Conservation (phyloP, 441 rosid genomes). For the Cnidoscolus chayamansa region DNA sequence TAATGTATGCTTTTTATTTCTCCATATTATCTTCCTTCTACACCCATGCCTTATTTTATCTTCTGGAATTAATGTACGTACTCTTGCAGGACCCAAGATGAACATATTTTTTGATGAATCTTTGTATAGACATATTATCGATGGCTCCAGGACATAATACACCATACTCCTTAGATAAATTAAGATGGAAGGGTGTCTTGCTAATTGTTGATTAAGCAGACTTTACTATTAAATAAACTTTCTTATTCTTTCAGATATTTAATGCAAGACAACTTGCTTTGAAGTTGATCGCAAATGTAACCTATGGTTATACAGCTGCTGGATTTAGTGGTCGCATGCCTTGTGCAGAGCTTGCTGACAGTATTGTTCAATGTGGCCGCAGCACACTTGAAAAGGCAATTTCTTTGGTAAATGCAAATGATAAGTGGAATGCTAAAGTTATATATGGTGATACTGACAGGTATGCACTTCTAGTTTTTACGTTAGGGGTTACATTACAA, state of each 20-base stretch:
- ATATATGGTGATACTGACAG: conserved; percentile 98
- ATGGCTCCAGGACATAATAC: neutral
- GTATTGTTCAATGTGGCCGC: conserved; percentile 98
- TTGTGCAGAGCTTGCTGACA: conserved; percentile 98
- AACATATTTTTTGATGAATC: neutral
- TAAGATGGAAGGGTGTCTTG: conserved; percentile 11
- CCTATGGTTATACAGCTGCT: conserved; percentile 98
- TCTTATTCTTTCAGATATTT: conserved; percentile 64
- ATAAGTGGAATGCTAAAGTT: conserved; percentile 78
- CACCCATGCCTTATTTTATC: neutral
- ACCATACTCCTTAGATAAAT: neutral
- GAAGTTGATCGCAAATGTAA: conserved; percentile 96
- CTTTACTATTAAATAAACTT: conserved; percentile 14
- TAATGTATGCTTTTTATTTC: neutral
- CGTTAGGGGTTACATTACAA: neutral
- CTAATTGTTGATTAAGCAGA: conserved; percentile 10
- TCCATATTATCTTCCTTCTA: neutral
- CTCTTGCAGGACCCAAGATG: conserved; percentile 1
- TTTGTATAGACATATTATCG: neutral
- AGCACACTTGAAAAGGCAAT: conserved; percentile 89
- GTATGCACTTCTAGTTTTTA: conserved; percentile 30
- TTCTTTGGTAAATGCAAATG: conserved; percentile 65
- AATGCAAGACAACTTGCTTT: conserved; percentile 98
- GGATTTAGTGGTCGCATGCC: conserved; percentile 99
- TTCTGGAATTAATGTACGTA: neutral